Base-by-base conservation (phyloP, 2,329 filamentous ascomycete genomes). In the Aspergillus fischeri region DNA sequence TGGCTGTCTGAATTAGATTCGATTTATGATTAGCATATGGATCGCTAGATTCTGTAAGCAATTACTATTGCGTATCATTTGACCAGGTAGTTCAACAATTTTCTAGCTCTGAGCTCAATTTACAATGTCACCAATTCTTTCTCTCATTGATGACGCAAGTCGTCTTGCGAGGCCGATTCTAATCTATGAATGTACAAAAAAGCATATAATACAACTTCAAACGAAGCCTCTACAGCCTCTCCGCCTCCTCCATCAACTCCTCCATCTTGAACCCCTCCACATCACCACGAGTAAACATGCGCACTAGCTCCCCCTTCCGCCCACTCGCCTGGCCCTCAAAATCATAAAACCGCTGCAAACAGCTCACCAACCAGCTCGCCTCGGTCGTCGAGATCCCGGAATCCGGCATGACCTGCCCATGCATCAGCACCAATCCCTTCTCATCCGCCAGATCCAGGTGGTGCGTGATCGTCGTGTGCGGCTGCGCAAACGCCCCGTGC, bases 381-480 rank as follows among this genome's bases (percentile, higher is more conserved):
- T 96, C 89, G 53, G 92, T 85, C 0, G 90, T 83, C 61, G 81
- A 86, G 4, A 96, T 85, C 4, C 93, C 92, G 11, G 87, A 80
- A 29, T 88, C 87, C 59, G 91, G 86, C 54, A 90, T 80, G 14
- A 97, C 87, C 63, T 83, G 82, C 0, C 94, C 94, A 70, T 94
- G 89, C 80, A 97, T 88, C 61, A 99, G 78, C 14, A 97, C 92
- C 27, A 97, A 69, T 4, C 87, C 90, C 67, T 91, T 90, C 9
- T 86, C 83, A 57, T 83, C 80, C 0, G 84, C 84, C 2, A 97
- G 77, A 73, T 99, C 94, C 17, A 88, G 78, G 75, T 99, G 91
- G 75, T 97, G 92, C 44, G 93, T 97, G 55, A 97, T 80, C 2
- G 91, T 97, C 0, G 94, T 99, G 71, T 99, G 94, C 49, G 94